These are phyloP conservation scores for Ambrosia hybrid DNA, from an alignment of 140 eudicot genomes.

Conservation along the genomic window DNA sequence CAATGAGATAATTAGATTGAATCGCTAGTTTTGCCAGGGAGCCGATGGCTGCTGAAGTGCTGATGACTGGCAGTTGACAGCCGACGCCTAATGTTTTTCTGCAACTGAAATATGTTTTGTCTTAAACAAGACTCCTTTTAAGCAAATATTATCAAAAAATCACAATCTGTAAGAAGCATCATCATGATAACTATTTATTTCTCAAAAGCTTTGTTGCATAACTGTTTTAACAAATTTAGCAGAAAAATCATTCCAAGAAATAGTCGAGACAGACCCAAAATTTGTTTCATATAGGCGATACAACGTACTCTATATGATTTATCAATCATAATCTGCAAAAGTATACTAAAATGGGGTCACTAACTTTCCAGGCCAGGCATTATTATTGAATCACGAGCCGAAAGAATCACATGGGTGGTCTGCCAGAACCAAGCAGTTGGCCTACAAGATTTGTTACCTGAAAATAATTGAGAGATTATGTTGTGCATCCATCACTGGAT, in stretches of 20 bases:
- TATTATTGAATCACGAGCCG: conserved; percentile 11
- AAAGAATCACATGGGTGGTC: conserved; percentile 54
- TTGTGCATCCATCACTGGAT: neutral
- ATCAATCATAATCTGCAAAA: conserved; percentile 28
- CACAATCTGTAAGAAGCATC: neutral
- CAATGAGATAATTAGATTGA: too few relatives aligned
- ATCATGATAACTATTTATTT: neutral
- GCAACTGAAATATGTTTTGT: neutral
- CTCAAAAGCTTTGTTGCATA: neutral
- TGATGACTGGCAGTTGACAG: too few relatives aligned
- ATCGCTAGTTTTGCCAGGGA: too few relatives aligned
- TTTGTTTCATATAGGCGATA: conserved; percentile 15
- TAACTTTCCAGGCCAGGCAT: conserved; percentile 10
- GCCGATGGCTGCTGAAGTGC: too few relatives aligned
- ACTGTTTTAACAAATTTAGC: conserved; percentile 5
- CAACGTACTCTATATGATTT: conserved; percentile 28
- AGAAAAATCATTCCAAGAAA: conserved; percentile 19
- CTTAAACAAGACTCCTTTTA: neutral
- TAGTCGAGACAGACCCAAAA: conserved; percentile 21
- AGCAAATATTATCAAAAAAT: neutral
- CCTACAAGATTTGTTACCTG: conserved; percentile 85
- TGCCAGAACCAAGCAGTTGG: conserved; percentile 63
- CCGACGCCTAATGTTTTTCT: too few relatives aligned
- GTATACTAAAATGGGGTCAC: conserved; percentile 17
- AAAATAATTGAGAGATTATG: conserved; percentile 19